Evolutionary conservation across 75 land plant species (phyloP), one percentile per base, ranked within the genome.

Genomic region (Selaginella moellendorffii): DNA sequence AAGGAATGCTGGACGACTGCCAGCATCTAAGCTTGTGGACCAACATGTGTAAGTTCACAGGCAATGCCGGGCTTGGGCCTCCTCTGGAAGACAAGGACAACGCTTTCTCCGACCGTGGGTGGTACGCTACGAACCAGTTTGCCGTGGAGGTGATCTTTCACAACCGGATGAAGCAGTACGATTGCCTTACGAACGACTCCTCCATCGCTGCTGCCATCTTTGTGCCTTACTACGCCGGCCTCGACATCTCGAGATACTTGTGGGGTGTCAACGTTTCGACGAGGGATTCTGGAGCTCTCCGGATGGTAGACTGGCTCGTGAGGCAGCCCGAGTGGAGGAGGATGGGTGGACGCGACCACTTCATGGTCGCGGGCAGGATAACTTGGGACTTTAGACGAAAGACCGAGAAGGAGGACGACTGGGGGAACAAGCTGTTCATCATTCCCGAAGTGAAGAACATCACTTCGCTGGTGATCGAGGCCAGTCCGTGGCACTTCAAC

Each of bases 111-210:
- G 67, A 85, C 27, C 65, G 73, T 0, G 97, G 88, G 0, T 95
- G 99, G 99, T 95, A 74, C 71, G 81, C 83, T 0, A 95, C 99
- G 0, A 95, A 90, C 59, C 99, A 95, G 74, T 95, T 95, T 74
- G 83, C 91, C 1, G 77, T 86, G 64, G 99, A 95, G 74, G 82
- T 85, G 36, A 90, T 95, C 30, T 95, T 95, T 58, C 82, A 75
- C 61, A 83, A 89, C 64, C 54, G 91, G 29, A 95, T 95, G 96
- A 82, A 82, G 79, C 96, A 80, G 69, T 95, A 90, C 54, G 83
- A 80, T 18, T 95, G 99, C 67, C 66, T 95, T 70, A 89, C 99
- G 0, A 72, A 72, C 0, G 88, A 95, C 72, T 80, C 90, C 5
- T 72, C 81, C 1, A 52, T 74, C 31, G 99, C 99, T 42, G 82